These are phyloP conservation scores for Periglandula ipomoeae DNA, from an alignment of 2,329 filamentous ascomycete species.

Conservation along the genomic window DNA sequence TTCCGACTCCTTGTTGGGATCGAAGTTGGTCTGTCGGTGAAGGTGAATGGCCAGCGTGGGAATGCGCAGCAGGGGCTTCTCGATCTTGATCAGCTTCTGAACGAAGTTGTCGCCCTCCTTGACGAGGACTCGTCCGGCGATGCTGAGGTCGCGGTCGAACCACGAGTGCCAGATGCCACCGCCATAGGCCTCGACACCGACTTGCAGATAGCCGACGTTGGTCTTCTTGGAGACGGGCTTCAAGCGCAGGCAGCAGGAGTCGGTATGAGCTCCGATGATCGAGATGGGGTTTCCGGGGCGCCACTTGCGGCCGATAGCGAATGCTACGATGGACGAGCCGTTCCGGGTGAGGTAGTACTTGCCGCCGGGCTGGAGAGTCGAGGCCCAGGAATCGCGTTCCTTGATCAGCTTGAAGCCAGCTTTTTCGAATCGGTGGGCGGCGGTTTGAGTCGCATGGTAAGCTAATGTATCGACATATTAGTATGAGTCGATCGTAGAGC, in stretches of 20 bases:
- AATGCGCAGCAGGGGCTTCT: constrained; percentile 82
- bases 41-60: constrained; percentile 93
- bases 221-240: constrained; percentile 92
- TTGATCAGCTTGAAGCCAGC: constrained; percentile 83
- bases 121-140: constrained; percentile 83
- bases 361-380: constrained; percentile 70
- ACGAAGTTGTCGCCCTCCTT: constrained; percentile 62
- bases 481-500: not conserved
- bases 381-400: constrained; percentile 84
- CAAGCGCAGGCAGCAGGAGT: constrained; percentile 83
- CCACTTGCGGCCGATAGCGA: constrained; percentile 86
- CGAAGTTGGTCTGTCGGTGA: constrained; percentile 74
- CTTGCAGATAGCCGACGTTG: constrained; percentile 79
- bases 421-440: constrained; percentile 64
- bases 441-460: constrained; percentile 83
- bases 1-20: constrained; percentile 96
- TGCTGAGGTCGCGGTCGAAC: constrained; percentile 91
- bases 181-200: constrained; percentile 94
- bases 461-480: constrained; percentile 40
- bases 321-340: constrained; percentile 83
- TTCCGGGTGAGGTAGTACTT: constrained; percentile 97
- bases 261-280: constrained; percentile 94
- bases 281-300: constrained; percentile 80
- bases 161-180: constrained; percentile 96
- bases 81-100: constrained; percentile 81